Evolutionary conservation across 2,329 filamentous ascomycete species (phyloP).

Genomic region (Fusarium mexicanum): DNA sequence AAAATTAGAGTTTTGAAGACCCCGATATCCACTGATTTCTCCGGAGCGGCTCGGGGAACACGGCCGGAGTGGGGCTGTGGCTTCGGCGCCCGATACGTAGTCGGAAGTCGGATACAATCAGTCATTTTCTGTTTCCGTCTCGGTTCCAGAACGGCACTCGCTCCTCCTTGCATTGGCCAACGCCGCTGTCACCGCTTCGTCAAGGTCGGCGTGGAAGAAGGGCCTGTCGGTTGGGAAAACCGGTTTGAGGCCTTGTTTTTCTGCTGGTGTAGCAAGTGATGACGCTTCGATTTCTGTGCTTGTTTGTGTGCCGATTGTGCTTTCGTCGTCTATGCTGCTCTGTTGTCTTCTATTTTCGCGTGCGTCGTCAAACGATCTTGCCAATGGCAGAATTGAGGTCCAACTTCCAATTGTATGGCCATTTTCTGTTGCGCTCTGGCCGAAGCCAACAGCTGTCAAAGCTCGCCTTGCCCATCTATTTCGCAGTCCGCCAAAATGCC

Average conservation of each 20-base stretch:
- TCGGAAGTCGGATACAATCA: slow-evolving; percentile 1
- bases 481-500: slow-evolving; percentile 64
- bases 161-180: background rate
- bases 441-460: slow-evolving; percentile 66
- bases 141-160: slow-evolving; percentile 5
- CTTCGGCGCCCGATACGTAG: background rate
- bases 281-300: background rate
- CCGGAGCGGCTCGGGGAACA: background rate
- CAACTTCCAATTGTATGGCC: slow-evolving; percentile 43
- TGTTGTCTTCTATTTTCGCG: background rate
- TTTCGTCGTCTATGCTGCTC: background rate
- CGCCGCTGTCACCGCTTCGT: slow-evolving; percentile 53
- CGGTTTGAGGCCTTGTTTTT: slow-evolving; percentile 31
- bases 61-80: background rate
- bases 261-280: background rate
- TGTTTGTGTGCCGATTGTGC: slow-evolving; percentile 1
- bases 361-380: slow-evolving; percentile 24
- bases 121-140: slow-evolving; percentile 1
- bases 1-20: background rate
- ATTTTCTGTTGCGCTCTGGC: slow-evolving; percentile 51
- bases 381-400: slow-evolving; percentile 49
- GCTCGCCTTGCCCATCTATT: slow-evolving; percentile 68
- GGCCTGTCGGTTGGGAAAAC: slow-evolving; percentile 56
- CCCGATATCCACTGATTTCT: slow-evolving; percentile 4
- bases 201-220: slow-evolving; percentile 59